Evolutionary conservation across 2,329 filamentous ascomycete genomes (phyloP).

Genomic region (Cadophora gregata): DNA sequence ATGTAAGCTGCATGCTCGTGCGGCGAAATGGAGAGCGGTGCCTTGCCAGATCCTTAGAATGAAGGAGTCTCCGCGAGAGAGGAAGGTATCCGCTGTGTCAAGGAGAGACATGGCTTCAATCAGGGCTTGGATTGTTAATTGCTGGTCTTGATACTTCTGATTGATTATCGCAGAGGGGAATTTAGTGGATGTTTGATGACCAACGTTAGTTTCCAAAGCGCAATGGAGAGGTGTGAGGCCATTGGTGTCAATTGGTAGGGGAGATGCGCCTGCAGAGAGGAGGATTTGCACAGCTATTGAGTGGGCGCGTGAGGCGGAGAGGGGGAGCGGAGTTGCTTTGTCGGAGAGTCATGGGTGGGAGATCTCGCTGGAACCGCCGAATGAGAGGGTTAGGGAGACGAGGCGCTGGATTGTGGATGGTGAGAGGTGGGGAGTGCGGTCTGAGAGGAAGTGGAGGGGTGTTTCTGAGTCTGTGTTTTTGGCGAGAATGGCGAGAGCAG

Average conservation of each 20-base stretch:
- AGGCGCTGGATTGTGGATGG: background rate
- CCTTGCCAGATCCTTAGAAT: background rate
- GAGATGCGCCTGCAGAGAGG: background rate
- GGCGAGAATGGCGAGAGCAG: background rate
- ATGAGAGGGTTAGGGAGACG: background rate
- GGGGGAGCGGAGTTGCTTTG: background rate
- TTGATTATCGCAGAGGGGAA: too few species aligned
- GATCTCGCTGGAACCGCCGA: background rate
- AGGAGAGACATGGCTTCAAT: background rate
- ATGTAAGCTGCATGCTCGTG: background rate
- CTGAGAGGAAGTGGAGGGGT: background rate
- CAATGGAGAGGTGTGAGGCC: background rate
- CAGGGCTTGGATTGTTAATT: background rate
- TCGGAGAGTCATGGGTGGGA: background rate
- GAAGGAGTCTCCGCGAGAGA: background rate
- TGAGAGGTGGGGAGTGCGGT: background rate
- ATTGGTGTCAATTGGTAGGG: background rate
- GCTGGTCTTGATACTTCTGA: background rate
- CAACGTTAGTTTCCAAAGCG: background rate
- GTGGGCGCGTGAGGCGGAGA: background rate
- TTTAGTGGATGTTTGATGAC: too few species aligned
- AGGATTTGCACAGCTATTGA: background rate
- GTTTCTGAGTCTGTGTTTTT: background rate
- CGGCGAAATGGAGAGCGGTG: background rate
- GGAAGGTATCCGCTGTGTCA: background rate